A percentile compares a stretch with the other conserved stretches of the same genome.
Evolutionary conservation across 2,329 filamentous ascomycete species (phyloP).

Genomic region (Geosmithia putterillii): DNA sequence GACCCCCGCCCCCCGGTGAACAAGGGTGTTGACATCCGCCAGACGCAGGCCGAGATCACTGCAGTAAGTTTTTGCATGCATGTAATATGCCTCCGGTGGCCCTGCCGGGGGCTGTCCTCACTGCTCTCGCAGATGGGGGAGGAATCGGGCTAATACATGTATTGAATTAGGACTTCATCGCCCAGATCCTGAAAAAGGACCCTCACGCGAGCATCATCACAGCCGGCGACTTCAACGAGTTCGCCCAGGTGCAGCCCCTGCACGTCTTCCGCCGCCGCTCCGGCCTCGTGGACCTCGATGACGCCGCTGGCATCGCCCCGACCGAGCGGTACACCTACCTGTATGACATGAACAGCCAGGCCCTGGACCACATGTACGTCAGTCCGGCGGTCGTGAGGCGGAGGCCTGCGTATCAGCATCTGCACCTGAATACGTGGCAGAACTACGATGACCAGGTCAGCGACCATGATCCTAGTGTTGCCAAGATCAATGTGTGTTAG

Average conservation of each 20-base stretch:
- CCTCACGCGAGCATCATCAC: constrained; percentile 43
- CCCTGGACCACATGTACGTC: constrained; percentile 59
- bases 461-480: constrained; percentile 60
- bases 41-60: constrained; percentile 43
- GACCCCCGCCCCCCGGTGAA: constrained; percentile 57
- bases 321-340: constrained; percentile 59
- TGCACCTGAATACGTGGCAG: constrained; percentile 62
- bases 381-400: constrained; percentile 22
- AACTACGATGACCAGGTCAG: constrained; percentile 41
- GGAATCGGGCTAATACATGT: constrained; percentile 19
- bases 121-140: too few species aligned
- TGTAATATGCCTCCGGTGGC: too few species aligned
- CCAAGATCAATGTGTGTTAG: constrained; percentile 46
- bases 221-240: constrained; percentile 65
- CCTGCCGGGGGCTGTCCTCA: too few species aligned
- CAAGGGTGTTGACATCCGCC: constrained; percentile 44
- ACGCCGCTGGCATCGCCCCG: constrained; percentile 34
- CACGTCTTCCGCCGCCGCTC: constrained; percentile 38
- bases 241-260: constrained; percentile 48
- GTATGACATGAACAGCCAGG: constrained; percentile 57
- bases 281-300: constrained; percentile 49
- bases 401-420: constrained; percentile 39
- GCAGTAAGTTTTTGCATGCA: constrained; percentile 28
- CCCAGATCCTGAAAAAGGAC: constrained; percentile 43
- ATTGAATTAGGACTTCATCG: constrained; percentile 38